Evolutionary conservation across 2,329 filamentous ascomycete genomes (phyloP), one percentile per base, ranked within the genome.

Genomic region (Trichoderma endophyticum): DNA sequence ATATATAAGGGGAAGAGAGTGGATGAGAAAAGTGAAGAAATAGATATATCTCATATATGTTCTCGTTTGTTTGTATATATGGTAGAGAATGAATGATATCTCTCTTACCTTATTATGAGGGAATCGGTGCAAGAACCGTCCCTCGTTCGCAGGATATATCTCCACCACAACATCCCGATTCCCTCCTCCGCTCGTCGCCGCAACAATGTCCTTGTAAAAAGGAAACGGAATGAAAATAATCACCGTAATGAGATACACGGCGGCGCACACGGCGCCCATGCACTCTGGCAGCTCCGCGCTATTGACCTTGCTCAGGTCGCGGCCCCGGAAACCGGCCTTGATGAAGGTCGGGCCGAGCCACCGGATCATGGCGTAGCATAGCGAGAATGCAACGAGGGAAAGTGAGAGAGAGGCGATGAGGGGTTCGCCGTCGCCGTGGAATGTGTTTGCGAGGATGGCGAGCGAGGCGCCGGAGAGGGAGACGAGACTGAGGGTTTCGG

Each of bases 171-270:
- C 90, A 83, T 98, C 95, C 75, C 93, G 87, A 82, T 98, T 98
- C 63, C 95, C 95, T 74, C 94, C 95, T 74, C 95, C 96, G 75
- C 94, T 97, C 24, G 96, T 98, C 51, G 95, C 94, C 18, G 94
- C 93, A 30, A 98, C 95, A 75, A 99, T 97, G 80, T 98, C 95
- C 83, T 98, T 97, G 86, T 98, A 98, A 82, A 99, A 98, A 1
- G 95, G 93, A 82, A 98, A 97, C 0, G 96, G 96, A 72, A 98
- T 94, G 81, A 99, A 99, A 74, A 94, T 84, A 76, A 98, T 97
- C 75, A 98, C 87, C 64, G 91, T 88, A 75, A 99, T 87, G 57
- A 99, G 87, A 82, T 98, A 98, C 30, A 98, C 94, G 75, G 96
- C 89, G 9, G 95, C 96, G 79, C 93, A 97, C 30, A 99, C 89